A percentile compares a stretch with the other conserved stretches of the same genome.
Conservation (phyloP, 129 eudicot genomes). For the Helianthus tuberosus region DNA sequence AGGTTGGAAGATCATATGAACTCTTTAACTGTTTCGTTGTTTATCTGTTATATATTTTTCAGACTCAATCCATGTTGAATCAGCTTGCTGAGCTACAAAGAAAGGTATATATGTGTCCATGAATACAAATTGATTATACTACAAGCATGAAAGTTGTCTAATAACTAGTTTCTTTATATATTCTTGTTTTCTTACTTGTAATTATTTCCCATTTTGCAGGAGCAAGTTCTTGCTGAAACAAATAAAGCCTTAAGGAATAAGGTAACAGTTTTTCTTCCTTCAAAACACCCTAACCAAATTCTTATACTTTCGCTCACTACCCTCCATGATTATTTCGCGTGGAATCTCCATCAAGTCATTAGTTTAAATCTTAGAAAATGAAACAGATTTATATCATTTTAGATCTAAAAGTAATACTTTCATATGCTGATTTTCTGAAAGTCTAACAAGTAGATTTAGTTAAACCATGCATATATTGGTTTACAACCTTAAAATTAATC, state of each 20-base stretch:
- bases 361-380: neutral
- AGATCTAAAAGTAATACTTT: neutral
- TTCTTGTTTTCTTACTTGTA: neutral
- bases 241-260: conserved; percentile 49
- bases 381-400: neutral
- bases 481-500: neutral
- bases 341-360: neutral
- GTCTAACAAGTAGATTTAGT: neutral
- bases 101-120: conserved; percentile 39
- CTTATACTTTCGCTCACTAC: neutral
- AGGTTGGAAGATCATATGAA: neutral
- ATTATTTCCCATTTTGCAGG: conserved; percentile 35
- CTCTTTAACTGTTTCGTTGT: neutral
- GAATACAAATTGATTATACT: neutral
- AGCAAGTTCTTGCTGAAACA: conserved; percentile 59
- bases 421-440: no score
- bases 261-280: conserved; percentile 30
- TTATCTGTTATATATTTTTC: conserved; percentile 21
- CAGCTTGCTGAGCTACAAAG: conserved; percentile 63
- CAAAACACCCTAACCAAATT: neutral
- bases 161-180: neutral
- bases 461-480: neutral
- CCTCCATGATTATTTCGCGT: neutral
- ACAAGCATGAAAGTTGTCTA: neutral
- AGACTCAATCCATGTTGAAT: conserved; percentile 60